Conservation (phyloP, 805 yeast species). For the Saturnispora saitoi region DNA sequence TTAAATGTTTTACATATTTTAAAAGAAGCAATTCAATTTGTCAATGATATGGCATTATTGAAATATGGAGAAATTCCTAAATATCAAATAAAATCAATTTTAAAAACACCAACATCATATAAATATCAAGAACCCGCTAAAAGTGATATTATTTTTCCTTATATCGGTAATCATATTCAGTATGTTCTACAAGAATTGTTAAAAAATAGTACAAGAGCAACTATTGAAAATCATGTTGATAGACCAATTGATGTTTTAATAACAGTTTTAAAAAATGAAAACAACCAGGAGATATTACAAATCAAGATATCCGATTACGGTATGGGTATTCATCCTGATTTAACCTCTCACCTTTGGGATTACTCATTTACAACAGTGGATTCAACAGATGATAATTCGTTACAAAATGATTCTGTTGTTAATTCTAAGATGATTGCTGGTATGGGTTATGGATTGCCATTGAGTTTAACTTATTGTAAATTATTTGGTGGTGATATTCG, state of each 20-base stretch:
- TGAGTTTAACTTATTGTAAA: slow-evolving; percentile 67
- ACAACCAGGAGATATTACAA: slow-evolving; percentile 36
- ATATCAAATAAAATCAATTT: slow-evolving; percentile 40
- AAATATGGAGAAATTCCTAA: slow-evolving; percentile 74
- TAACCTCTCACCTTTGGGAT: slow-evolving; percentile 64
- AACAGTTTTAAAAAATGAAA: slow-evolving; percentile 25
- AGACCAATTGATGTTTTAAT: slow-evolving; percentile 42
- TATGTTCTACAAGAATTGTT: slow-evolving; percentile 80
- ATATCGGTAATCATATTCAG: slow-evolving; percentile 80
- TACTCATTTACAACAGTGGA: slow-evolving; percentile 77
- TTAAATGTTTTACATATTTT: slow-evolving; percentile 57
- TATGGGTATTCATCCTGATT: slow-evolving; percentile 70
- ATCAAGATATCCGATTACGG: slow-evolving; percentile 81
- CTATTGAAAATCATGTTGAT: slow-evolving; percentile 56
- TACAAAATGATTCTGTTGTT: slow-evolving; percentile 27
- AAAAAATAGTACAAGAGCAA: slow-evolving; percentile 83
- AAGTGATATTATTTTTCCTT: slow-evolving; percentile 51
- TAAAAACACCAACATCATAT: slow-evolving; percentile 23
- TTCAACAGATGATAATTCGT: slow-evolving; percentile 10
- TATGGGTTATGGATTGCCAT: slow-evolving; percentile 91
- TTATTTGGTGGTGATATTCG: slow-evolving; percentile 64
- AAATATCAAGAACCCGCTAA: slow-evolving; percentile 21
- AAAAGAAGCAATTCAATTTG: slow-evolving; percentile 59
- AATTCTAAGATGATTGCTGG: slow-evolving; percentile 74
- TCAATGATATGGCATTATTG: slow-evolving; percentile 73